Percentiles rank a stretch among this genome's conserved stretches.
These are phyloP conservation scores for Ascochyta rabiei DNA, from an alignment of 2,329 filamentous ascomycete species.

Conservation along the genomic window DNA sequence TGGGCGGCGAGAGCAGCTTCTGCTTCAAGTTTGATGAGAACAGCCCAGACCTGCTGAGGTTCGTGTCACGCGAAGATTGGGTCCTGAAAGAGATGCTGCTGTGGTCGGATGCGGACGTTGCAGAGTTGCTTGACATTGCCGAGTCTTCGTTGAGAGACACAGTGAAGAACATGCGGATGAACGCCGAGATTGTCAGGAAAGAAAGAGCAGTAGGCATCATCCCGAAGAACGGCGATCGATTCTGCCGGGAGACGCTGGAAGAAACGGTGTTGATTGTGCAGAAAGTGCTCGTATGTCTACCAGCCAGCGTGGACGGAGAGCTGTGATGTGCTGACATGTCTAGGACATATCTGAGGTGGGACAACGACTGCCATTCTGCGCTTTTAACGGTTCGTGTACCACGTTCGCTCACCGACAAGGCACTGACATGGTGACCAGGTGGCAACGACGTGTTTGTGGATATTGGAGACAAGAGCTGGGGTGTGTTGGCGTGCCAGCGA, in stretches of 20 bases:
- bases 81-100: conserved; percentile 77
- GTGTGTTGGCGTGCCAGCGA: conserved; percentile 87
- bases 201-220: conserved; percentile 68
- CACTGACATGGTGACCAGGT: conserved; percentile 53
- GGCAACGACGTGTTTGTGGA: conserved; percentile 98
- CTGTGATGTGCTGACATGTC: conserved; percentile 6
- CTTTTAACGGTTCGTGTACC: conserved; percentile 75
- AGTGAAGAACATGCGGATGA: conserved; percentile 76
- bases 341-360: conserved; percentile 76
- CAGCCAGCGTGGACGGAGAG: background rate
- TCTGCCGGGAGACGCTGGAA: conserved; percentile 87
- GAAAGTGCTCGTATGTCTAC: conserved; percentile 68
- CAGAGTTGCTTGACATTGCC: conserved; percentile 82
- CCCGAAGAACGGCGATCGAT: conserved; percentile 65
- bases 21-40: conserved; percentile 78
- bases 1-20: conserved; percentile 96
- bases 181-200: conserved; percentile 83
- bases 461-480: conserved; percentile 97
- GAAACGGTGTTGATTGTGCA: conserved; percentile 95
- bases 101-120: conserved; percentile 80
- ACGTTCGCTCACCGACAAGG: background rate
- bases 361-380: conserved; percentile 81
- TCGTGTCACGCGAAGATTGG: conserved; percentile 71
- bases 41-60: conserved; percentile 69
- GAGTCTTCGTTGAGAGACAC: conserved; percentile 85